Evolutionary conservation across 305 asterid species (phyloP).

Genomic region (Andrographis paniculata): DNA sequence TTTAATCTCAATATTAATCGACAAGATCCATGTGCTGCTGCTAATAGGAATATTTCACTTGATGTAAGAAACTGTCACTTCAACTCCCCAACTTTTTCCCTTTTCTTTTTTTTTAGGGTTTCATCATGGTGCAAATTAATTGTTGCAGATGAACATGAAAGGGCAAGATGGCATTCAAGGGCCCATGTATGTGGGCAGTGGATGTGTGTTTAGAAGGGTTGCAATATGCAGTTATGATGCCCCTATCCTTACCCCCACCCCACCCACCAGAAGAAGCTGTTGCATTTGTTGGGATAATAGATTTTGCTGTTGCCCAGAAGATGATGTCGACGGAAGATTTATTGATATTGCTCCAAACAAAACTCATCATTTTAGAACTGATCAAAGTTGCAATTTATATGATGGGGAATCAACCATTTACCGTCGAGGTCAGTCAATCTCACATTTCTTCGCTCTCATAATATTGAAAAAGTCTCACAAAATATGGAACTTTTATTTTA

Average conservation of each 20-base stretch:
- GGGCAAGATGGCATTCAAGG: conserved; percentile 99
- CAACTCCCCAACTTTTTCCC: too few relatives aligned
- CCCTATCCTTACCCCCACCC: too few relatives aligned
- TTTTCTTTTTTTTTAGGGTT: conserved; percentile 19
- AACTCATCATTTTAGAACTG: too few relatives aligned
- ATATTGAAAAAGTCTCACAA: too few relatives aligned
- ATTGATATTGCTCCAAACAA: too few relatives aligned
- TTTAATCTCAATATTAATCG: conserved; percentile 90
- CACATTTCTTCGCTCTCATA: too few relatives aligned
- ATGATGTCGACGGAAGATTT: too few relatives aligned
- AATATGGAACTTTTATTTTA: too few relatives aligned
- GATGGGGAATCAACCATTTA: too few relatives aligned
- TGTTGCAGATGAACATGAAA: conserved; percentile 94
- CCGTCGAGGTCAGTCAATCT: too few relatives aligned
- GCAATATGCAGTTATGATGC: conserved; percentile 90
- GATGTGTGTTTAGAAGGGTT: conserved; percentile 92
- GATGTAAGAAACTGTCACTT: too few relatives aligned
- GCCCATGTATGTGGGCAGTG: conserved; percentile 94
- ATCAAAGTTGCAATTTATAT: too few relatives aligned
- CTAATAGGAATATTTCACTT: conserved; percentile 65
- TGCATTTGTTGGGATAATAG: conserved; percentile 89
- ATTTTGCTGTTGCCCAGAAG: conserved; percentile 71
- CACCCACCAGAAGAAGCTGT: conserved; percentile 56
- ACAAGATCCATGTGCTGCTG: conserved; percentile 87
- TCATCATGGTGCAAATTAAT: conserved; percentile 6